Conservation (phyloP, 1,139 yeast species). For the Geotrichum fermentans region DNA sequence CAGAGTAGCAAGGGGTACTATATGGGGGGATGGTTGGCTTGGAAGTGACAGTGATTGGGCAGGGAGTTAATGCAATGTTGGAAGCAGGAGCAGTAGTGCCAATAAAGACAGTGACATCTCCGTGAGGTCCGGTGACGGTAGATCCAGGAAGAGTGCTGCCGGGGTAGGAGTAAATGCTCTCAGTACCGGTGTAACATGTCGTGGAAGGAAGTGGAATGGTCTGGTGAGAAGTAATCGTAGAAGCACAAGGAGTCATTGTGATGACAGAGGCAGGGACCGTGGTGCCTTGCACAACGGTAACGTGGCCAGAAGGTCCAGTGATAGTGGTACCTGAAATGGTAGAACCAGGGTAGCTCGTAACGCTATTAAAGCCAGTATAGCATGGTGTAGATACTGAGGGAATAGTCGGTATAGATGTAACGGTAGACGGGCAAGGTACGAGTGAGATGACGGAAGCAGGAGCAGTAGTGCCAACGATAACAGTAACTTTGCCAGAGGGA, state of each 20-base stretch:
- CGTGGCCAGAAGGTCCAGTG: constrained; percentile 10
- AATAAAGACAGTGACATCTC: constrained; percentile 1
- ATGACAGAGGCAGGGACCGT: constrained; percentile 12
- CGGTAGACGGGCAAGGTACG: constrained; percentile 10
- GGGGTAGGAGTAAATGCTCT: constrained; percentile 6
- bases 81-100: constrained; percentile 13
- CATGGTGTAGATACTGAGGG: constrained; percentile 5
- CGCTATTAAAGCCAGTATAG: neutral
- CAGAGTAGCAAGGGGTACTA: constrained; percentile 11
- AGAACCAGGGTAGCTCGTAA: constrained; percentile 13
- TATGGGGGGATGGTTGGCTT: constrained; percentile 9
- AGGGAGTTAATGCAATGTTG: constrained; percentile 8
- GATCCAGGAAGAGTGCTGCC: constrained; percentile 16
- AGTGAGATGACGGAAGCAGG: constrained; percentile 7
- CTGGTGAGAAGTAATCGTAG: constrained; percentile 5
- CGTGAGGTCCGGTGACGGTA: constrained; percentile 10
- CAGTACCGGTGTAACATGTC: constrained; percentile 8
- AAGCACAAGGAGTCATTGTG: constrained; percentile 12
- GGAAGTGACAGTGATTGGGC: constrained; percentile 9
- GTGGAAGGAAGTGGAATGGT: constrained; percentile 8
- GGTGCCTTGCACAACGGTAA: constrained; percentile 12
- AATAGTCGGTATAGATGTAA: constrained; percentile 1
- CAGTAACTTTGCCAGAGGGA: constrained; percentile 2
- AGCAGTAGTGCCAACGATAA: constrained; percentile 6
- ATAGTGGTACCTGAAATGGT: constrained; percentile 15